These are phyloP conservation scores for Phytopythium boreale DNA, from an alignment of 352 stramenopile genomes.

Conservation along the genomic window DNA sequence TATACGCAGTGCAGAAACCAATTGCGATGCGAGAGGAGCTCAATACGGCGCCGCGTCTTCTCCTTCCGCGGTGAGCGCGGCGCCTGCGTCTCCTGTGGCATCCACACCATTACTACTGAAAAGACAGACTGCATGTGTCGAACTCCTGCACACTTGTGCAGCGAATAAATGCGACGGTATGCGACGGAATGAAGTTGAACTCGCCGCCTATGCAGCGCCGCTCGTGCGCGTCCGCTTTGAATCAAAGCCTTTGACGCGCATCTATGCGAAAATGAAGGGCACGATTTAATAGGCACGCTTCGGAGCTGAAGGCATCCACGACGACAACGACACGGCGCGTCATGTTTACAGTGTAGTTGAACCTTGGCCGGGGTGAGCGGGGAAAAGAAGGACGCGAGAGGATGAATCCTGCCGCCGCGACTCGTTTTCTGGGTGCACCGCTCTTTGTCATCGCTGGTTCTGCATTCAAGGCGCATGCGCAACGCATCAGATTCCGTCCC, in stretches of 20 bases:
- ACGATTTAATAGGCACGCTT: not conserved
- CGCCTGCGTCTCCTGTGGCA: conserved; percentile 26
- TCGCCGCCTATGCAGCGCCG: not conserved
- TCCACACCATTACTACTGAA: conserved; percentile 20
- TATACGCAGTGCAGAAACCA: conserved; percentile 84
- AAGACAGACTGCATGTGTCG: not conserved
- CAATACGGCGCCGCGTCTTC: conserved; percentile 6
- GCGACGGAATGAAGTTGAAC: not conserved
- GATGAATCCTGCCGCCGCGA: no score
- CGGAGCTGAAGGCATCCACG: not conserved
- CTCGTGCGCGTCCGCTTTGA: no score
- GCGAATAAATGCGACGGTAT: not conserved
- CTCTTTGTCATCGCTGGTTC: no score
- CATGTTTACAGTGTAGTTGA: not conserved
- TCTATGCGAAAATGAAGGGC: not conserved
- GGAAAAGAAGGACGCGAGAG: not conserved
- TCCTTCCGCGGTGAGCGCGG: conserved; percentile 9
- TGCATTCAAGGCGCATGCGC: no score
- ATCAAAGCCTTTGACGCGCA: not conserved
- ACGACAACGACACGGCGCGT: not conserved
- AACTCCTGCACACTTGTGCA: no score
- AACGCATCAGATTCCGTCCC: no score
- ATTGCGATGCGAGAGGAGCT: conserved; percentile 39
- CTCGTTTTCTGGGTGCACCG: no score
- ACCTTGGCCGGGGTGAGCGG: not conserved